A percentile compares a stretch with the other conserved stretches of the same genome.
Conservation (phyloP, 176 grass and related monocot genomes). For the Puccinellia tenuiflora region DNA sequence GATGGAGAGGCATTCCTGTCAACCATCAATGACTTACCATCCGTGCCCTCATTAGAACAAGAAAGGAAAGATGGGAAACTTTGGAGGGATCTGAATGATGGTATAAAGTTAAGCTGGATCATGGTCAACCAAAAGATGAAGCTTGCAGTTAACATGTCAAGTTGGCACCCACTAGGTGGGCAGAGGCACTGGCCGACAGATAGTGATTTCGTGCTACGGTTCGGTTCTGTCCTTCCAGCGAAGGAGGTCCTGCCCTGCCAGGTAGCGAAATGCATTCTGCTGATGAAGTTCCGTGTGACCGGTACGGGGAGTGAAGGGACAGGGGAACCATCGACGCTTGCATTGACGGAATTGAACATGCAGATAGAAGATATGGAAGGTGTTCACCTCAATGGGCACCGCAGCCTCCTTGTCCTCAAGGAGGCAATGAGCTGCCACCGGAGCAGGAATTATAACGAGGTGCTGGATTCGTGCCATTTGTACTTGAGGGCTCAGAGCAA, state of each 20-base stretch:
- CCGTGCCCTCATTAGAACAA: slow-evolving; percentile 27
- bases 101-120: slow-evolving; percentile 42
- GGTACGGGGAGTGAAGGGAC: background rate
- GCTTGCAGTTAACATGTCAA: slow-evolving; percentile 37
- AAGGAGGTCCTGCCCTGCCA: slow-evolving; percentile 37
- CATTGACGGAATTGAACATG: slow-evolving; percentile 26
- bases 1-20: slow-evolving; percentile 19
- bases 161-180: slow-evolving; percentile 28
- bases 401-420: slow-evolving; percentile 35
- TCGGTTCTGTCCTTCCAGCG: slow-evolving; percentile 35
- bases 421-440: slow-evolving; percentile 33
- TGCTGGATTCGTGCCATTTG: slow-evolving; percentile 37
- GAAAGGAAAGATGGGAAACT: slow-evolving; percentile 45
- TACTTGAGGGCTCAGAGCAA: slow-evolving; percentile 36
- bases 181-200: slow-evolving; percentile 43
- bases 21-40: slow-evolving; percentile 1
- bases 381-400: slow-evolving; percentile 3
- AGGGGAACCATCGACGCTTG: background rate
- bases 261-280: slow-evolving; percentile 36
- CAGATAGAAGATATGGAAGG: slow-evolving; percentile 30
- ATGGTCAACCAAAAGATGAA: slow-evolving; percentile 31
- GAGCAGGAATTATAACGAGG: slow-evolving; percentile 30
- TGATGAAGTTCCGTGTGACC: slow-evolving; percentile 27
- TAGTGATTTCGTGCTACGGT: slow-evolving; percentile 23
- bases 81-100: slow-evolving; percentile 33